phyloP scores from a whole-genome alignment of 2,329 filamentous ascomycete species.

The Penicillium occitanis region DNA sequence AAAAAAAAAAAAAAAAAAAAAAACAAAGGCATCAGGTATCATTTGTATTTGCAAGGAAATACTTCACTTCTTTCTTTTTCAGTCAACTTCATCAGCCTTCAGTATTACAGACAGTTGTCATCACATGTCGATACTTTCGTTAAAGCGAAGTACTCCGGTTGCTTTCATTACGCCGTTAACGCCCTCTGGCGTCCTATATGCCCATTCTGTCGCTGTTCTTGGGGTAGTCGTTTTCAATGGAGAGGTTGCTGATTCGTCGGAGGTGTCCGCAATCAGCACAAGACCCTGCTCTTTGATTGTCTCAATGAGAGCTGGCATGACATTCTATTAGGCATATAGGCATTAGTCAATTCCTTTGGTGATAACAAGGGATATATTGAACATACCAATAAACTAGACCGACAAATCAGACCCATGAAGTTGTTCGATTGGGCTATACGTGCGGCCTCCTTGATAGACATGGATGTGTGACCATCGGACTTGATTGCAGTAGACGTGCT shows the following conservation, averaged over 20 bases:
- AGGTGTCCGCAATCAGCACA: slow-evolving; percentile 86
- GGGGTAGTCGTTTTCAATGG: slow-evolving; percentile 28
- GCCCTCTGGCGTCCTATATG: slow-evolving; percentile 66
- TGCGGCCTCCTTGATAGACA: slow-evolving; percentile 92
- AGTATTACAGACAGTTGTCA: background rate
- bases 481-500: slow-evolving; percentile 47
- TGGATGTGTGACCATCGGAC: slow-evolving; percentile 69
- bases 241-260: slow-evolving; percentile 51
- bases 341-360: background rate
- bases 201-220: slow-evolving; percentile 39
- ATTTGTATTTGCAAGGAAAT: background rate
- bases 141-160: slow-evolving; percentile 88
- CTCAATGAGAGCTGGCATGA: slow-evolving; percentile 87
- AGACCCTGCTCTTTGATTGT: slow-evolving; percentile 93
- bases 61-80: background rate
- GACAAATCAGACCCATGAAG: slow-evolving; percentile 95
- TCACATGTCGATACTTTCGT: slow-evolving; percentile 79
- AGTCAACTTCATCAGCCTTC: too few species aligned
- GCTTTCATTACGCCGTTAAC: slow-evolving; percentile 83
- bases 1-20: slow-evolving; percentile 8
- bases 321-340: slow-evolving; percentile 59
- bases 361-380: background rate
- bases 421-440: slow-evolving; percentile 93
- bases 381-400: slow-evolving; percentile 73
- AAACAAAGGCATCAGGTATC: slow-evolving; percentile 15